Percentiles rank a stretch among this genome's conserved stretches.
phyloP scores from a whole-genome alignment of 1,284 basidiomycete species.

The Coniferiporia sulphurascens region DNA sequence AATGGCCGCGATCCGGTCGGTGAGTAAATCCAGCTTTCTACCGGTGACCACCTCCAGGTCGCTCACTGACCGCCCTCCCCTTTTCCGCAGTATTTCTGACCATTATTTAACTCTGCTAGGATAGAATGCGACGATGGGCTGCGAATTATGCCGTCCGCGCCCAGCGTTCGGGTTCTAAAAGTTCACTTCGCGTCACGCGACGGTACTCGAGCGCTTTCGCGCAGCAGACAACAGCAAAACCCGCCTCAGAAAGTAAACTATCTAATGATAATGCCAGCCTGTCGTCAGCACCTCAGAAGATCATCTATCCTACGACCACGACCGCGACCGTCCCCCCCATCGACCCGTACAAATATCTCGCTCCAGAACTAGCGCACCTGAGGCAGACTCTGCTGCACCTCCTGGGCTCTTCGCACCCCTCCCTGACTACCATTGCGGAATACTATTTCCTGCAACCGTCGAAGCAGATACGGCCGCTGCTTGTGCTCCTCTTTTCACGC shows the following conservation, averaged over 20 bases:
- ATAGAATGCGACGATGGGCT: conserved; percentile 17
- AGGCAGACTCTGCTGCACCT: conserved; percentile 75
- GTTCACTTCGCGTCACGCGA: conserved; percentile 15
- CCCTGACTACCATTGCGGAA: conserved; percentile 83
- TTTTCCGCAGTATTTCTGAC: not conserved
- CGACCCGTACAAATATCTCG: conserved; percentile 69
- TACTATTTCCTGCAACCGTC: conserved; percentile 90
- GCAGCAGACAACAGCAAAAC: not conserved
- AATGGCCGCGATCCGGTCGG: not conserved
- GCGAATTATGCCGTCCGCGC: conserved; percentile 6
- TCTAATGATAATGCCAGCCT: not conserved
- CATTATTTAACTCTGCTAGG: not conserved
- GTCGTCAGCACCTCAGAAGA: not conserved
- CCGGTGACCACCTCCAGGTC: not conserved
- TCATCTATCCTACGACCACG: not conserved
- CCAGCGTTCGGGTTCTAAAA: not conserved
- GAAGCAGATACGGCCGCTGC: conserved; percentile 87
- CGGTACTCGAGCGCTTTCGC: conserved; percentile 14
- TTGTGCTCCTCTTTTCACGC: conserved; percentile 87
- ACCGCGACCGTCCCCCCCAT: conserved; percentile 1
- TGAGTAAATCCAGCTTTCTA: not conserved
- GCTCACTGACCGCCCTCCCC: not conserved
- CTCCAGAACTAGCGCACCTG: conserved; percentile 70
- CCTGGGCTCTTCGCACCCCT: conserved; percentile 85
- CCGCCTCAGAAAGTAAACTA: not conserved